A percentile compares a stretch with the other conserved stretches of the same genome.
These are phyloP conservation scores for Suillus subluteus DNA, from an alignment of 768 basidiomycete species.

Conservation along the genomic window DNA sequence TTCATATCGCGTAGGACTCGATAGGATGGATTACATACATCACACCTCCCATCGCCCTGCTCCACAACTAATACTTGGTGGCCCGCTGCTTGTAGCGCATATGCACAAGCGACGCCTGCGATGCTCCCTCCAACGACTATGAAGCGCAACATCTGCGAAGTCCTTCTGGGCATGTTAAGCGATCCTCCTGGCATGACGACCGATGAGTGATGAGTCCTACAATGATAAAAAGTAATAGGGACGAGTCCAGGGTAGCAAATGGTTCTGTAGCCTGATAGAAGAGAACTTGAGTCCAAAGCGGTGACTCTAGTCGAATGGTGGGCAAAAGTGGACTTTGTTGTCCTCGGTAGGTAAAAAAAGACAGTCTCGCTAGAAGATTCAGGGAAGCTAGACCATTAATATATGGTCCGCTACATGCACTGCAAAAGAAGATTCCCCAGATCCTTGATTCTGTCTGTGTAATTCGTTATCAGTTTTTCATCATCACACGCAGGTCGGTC, in stretches of 20 bases:
- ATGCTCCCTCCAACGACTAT: slow-evolving; percentile 37
- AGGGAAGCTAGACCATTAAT: neutral
- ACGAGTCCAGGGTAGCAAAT: neutral
- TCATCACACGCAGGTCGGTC: neutral
- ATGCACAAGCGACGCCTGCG: slow-evolving; percentile 59
- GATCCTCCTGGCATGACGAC: slow-evolving; percentile 18
- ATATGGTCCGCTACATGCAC: neutral
- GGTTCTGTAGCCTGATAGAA: neutral
- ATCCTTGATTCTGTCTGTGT: neutral
- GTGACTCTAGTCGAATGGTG: neutral
- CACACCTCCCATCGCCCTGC: slow-evolving; percentile 40
- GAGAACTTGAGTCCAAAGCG: slow-evolving; percentile 1
- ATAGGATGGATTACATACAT: slow-evolving; percentile 27
- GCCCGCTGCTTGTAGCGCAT: slow-evolving; percentile 53
- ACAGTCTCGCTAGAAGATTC: neutral
- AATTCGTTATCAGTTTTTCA: slow-evolving; percentile 1
- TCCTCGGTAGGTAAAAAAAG: neutral
- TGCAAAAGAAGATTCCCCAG: neutral
- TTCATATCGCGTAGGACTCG: neutral
- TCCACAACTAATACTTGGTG: slow-evolving; percentile 63
- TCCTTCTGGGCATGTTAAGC: slow-evolving; percentile 10
- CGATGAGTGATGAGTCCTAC: neutral
- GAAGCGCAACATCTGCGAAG: slow-evolving; percentile 24
- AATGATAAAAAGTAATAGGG: neutral
- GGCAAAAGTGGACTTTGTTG: neutral